Base-by-base conservation (phyloP, 148 eudicot species). In the Rheum nobile region DNA sequence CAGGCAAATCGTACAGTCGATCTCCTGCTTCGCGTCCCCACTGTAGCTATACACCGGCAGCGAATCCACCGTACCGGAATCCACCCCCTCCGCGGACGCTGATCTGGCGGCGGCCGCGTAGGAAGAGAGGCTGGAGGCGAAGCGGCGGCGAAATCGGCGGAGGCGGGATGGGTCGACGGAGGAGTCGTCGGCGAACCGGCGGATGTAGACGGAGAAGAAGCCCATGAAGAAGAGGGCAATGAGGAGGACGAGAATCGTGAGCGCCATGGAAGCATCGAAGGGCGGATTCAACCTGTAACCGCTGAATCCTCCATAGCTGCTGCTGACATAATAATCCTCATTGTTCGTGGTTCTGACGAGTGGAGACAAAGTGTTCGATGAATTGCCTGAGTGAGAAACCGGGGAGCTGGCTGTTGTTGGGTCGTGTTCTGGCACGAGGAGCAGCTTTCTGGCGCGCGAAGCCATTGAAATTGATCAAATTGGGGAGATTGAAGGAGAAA, bases 151-250 rank as follows among this genome's bases (percentile, higher is more conserved):
- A 35, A 35, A 35, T 48, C 71, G 43, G 35, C n/a, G n/a, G n/a
- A n/a, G n/a, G n/a, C 77, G 75, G 26, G 79, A 46, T 22, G 48
- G 77, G 38, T 76, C 83, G 21, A 50, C 75, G n/a, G 81, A 29
- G 10, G 77, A 19, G 21, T 82, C 83, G 11, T 80, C 77, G 32
- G 84, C 1, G 74, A 84, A 84, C 21, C 89, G 89, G 39, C 96
- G 88, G 72, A 88, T 75, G 77, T 90, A 90, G 41, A 88, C 55
- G 19, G 92, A 90, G 82, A 88, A 87, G 75, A 90, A 90, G 3
- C 82, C 96, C 80, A 90, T 77, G 81, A 90, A 88, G 76, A 90
- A 90, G 71, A 90, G 78, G 1, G 85, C 91, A 9, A 86, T 76
- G 67, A 90, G 71, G 72, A 90, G 91, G 31, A 88, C 83, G 4